phyloP scores from a whole-genome alignment of 129 eudicot species.

The Tanacetum coccineum region DNA sequence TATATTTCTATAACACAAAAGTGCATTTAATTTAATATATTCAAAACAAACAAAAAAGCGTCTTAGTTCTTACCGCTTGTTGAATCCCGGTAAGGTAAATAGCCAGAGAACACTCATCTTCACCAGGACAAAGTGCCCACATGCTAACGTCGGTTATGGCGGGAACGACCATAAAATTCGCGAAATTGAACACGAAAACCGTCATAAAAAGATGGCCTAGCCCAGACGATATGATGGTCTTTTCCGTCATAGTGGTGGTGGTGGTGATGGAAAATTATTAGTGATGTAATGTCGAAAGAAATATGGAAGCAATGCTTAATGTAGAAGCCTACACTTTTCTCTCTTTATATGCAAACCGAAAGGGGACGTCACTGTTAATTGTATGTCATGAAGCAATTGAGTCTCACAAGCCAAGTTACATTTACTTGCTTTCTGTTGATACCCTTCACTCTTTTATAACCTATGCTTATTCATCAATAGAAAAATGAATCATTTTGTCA shows the following conservation, averaged over 20 bases:
- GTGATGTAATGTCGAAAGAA: not conserved
- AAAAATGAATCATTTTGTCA: not conserved
- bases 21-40: not conserved
- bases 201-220: conserved; percentile 58
- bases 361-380: conserved; percentile 21
- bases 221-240: conserved; percentile 33
- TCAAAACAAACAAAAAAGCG: not conserved
- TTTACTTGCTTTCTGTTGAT: conserved; percentile 15
- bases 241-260: conserved; percentile 15
- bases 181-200: conserved; percentile 47
- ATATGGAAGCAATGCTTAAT: conserved; percentile 29
- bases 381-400: conserved; percentile 29
- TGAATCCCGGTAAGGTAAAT: conserved; percentile 59
- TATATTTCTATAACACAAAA: conserved; percentile 13
- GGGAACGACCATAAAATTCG: conserved; percentile 60
- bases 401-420: conserved; percentile 40
- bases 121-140: conserved; percentile 62
- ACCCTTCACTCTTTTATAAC: conserved; percentile 6
- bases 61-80: conserved; percentile 30
- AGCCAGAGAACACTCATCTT: conserved; percentile 61
- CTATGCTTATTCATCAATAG: conserved; percentile 4
- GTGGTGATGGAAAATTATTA: not conserved
- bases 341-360: conserved; percentile 14
- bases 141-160: conserved; percentile 62
- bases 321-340: conserved; percentile 22